Percentiles rank a stretch among this genome's conserved stretches.
phyloP scores from a whole-genome alignment of 768 basidiomycete genomes.

The Glaciozyma martinii region DNA sequence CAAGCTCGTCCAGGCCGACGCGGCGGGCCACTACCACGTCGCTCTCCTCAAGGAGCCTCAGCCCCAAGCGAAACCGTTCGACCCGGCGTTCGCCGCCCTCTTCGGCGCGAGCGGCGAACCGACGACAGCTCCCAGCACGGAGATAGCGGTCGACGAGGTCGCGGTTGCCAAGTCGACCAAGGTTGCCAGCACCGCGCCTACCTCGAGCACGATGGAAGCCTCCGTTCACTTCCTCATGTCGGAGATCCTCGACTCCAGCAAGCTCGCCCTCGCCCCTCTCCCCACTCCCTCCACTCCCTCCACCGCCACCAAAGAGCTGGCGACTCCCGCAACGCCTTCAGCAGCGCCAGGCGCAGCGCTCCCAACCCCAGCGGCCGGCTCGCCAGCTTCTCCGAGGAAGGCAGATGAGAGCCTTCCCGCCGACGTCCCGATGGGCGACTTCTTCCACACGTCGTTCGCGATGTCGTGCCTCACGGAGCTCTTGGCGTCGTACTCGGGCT shows the following conservation, averaged over 20 bases:
- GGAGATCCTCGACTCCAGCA: slow-evolving; percentile 60
- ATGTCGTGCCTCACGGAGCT: slow-evolving; percentile 90
- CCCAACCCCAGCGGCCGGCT: slow-evolving; percentile 15
- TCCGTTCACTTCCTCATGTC: slow-evolving; percentile 56
- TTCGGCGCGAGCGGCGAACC: slow-evolving; percentile 13
- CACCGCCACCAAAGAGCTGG: slow-evolving; percentile 12
- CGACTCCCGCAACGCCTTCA: background rate
- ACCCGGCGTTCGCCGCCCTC: slow-evolving; percentile 23
- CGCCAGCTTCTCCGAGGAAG: slow-evolving; percentile 28
- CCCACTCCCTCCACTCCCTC: background rate
- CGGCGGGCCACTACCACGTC: slow-evolving; percentile 46
- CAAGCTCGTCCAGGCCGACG: slow-evolving; percentile 59
- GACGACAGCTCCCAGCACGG: background rate
- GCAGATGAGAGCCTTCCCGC: slow-evolving; percentile 18
- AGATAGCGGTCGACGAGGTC: slow-evolving; percentile 25
- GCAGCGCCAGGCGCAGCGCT: background rate
- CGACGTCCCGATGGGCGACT: slow-evolving; percentile 27
- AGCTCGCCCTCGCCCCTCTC: slow-evolving; percentile 39
- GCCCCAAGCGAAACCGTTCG: background rate
- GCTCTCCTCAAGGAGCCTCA: slow-evolving; percentile 47
- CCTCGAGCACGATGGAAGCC: slow-evolving; percentile 33
- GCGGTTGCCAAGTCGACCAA: slow-evolving; percentile 35
- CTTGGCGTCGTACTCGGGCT: slow-evolving; percentile 81
- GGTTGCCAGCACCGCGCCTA: slow-evolving; percentile 37
- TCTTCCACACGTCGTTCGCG: slow-evolving; percentile 48